Base-by-base conservation (phyloP, 805 yeast genomes). In the Metschnikowia amazonensis region DNA sequence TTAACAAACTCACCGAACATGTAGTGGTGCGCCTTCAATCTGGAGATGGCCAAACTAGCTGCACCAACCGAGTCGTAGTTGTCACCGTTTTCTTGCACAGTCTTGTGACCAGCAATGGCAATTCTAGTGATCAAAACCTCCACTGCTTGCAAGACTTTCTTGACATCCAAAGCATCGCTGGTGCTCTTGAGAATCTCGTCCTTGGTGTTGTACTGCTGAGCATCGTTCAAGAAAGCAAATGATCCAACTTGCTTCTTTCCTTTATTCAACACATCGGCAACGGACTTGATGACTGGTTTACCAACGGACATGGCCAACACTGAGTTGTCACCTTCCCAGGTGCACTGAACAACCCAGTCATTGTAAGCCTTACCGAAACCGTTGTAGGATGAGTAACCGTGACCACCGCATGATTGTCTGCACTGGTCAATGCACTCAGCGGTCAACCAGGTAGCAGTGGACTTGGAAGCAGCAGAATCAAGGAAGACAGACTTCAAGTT, bases 321-420 rank as follows among this genome's bases (percentile, higher is more conserved):
- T 2, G 57, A 52, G 44, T 56, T 56, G 53, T 56, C 59, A 28
- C 59, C 59, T 28, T 56, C 59, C 59, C 59, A 56, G 6, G 59
- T 56, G 35, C 59, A 56, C 39, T 56, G 59, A 29, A 56, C 59
- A 20, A 53, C 59, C 58, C 58, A 56, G 51, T 56, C 59, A 37
- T 48, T 50, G 48, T 44, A 56, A 3, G 53, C 51, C 46, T 51
- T 52, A 14, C 59, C 58, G 32, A 56, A 56, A 4, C 54, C 57
- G 38, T 48, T 47, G 47, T 56, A 56, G 9, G 57, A 30, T 4
- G 58, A 54, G 54, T 56, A 56, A 6, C 59, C 59, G 46, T 54
- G 59, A 14, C 59, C 59, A 35, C 59, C 59, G 18, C 59, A 56
- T 3, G 56, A 29, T 41, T 56, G 59, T 42, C 59, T 44, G 46